A percentile compares a stretch with the other conserved stretches of the same genome.
phyloP scores from a whole-genome alignment of 306 rosid species.

The Rosa rugosa region DNA sequence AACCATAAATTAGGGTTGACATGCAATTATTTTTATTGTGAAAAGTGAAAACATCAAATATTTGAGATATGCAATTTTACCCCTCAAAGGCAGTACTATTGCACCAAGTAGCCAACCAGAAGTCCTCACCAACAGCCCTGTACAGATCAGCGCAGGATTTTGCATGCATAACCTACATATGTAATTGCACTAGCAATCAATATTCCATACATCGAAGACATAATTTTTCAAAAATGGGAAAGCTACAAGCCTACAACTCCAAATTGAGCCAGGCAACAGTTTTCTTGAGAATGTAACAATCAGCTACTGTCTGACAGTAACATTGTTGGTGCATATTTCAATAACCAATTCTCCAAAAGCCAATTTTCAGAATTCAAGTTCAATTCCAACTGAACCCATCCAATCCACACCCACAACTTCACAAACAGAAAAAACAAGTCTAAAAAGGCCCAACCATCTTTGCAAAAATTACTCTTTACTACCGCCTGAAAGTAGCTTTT shows the following conservation, averaged over 20 bases:
- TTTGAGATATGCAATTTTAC: constrained; percentile 39
- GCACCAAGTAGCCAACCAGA: constrained; percentile 97
- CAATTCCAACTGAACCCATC: not conserved
- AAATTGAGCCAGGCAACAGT: not conserved
- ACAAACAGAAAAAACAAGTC: not conserved
- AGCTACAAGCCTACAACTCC: not conserved
- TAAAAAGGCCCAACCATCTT: not conserved
- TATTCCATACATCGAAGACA: not conserved
- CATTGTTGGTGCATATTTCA: not conserved
- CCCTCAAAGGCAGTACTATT: constrained; percentile 83
- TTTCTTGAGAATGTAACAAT: not conserved
- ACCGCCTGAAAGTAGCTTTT: not conserved
- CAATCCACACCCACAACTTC: not conserved
- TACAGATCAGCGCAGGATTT: constrained; percentile 88
- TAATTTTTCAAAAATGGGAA: not conserved
- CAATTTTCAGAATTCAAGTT: not conserved
- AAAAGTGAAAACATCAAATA: constrained; percentile 20
- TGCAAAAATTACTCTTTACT: not conserved
- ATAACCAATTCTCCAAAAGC: not conserved
- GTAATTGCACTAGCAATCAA: constrained; percentile 3
- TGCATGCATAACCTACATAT: constrained; percentile 70
- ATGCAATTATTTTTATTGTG: constrained; percentile 14
- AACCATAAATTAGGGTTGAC: constrained; percentile 35
- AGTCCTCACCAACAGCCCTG: constrained; percentile 78
- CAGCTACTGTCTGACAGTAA: not conserved